A percentile compares a stretch with the other conserved stretches of the same genome.
Conservation (phyloP, 75 land plant species). For the Pinus taeda region DNA sequence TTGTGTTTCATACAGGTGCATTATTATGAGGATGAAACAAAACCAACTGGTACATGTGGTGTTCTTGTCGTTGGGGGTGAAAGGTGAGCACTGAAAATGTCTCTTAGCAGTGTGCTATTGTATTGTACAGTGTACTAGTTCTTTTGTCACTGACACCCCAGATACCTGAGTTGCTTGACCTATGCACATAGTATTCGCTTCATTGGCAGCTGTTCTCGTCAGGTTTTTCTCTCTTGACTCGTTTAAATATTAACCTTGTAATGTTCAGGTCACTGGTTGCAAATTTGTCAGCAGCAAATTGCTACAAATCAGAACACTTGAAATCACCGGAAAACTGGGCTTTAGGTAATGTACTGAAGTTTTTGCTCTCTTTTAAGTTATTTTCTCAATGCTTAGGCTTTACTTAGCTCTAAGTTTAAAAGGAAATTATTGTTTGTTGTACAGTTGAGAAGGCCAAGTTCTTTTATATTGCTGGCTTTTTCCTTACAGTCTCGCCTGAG, state of each 20-base stretch:
- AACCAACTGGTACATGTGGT: slow-evolving; percentile 97
- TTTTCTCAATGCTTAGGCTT: background rate
- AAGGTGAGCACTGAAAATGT: slow-evolving; percentile 46
- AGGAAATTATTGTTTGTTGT: background rate
- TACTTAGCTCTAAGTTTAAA: background rate
- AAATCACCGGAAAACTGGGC: slow-evolving; percentile 89
- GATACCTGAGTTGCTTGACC: background rate
- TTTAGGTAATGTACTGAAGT: slow-evolving; percentile 41
- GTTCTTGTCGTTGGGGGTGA: slow-evolving; percentile 95
- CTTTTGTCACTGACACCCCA: background rate
- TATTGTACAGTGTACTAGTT: background rate
- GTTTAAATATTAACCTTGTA: background rate
- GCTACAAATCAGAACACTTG: slow-evolving; percentile 88
- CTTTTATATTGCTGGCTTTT: slow-evolving; percentile 92
- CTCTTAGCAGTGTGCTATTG: slow-evolving; percentile 55
- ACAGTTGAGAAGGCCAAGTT: slow-evolving; percentile 96
- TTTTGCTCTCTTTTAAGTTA: background rate
- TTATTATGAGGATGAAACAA: slow-evolving; percentile 72
- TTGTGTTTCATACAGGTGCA: slow-evolving; percentile 48
- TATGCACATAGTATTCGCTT: background rate
- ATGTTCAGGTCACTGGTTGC: slow-evolving; percentile 82
- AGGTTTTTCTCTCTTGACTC: background rate
- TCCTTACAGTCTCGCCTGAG: slow-evolving; percentile 94
- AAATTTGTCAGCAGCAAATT: slow-evolving; percentile 95
- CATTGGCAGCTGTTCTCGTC: background rate